Base-by-base conservation (phyloP, 257 asterid genomes). In the Solanum neorickii region DNA sequence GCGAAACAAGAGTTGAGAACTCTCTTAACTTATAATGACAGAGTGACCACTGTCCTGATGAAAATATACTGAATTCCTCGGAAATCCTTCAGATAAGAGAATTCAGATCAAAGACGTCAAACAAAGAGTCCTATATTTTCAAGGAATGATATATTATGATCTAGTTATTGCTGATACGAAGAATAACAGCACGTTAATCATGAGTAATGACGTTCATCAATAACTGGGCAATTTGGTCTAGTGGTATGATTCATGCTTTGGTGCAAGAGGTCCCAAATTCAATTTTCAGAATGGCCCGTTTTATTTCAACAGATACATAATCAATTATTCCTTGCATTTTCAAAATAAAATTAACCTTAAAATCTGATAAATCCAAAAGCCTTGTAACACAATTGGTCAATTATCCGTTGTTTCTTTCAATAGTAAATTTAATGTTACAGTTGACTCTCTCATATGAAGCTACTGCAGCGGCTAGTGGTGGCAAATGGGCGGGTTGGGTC, bases 191-290 rank as follows among this genome's bases (percentile, higher is more conserved):
- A 74, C 9, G 42, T 74, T 74, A 15, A 37, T 37, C 52, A 74
- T 74, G 60, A 49, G 82, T 25, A 11, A 37, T 27, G 44, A 39
- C 31, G 7, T 74, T 74, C n/a, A 39, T 9, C 12, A 44, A 44
- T n/a, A 72, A 6, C 78, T 3, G 82, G 49, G 29, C 39, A 27
- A 47, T 80, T 80, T 93, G 99, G 98, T 93, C 95, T 94, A 92
- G 95, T 92, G 98, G 95, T 91, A 95, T 92, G 96, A 95, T 94
- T 94, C 98, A 91, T 91, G 92, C 95, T 96, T 89, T 73, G 94
- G 96, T 91, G 80, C 7, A 9, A 52, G 62, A 16, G 23, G 62
- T 52, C 62, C 23, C 62, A 18, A 52, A 52, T 52, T 52, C 62
- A 52, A 52, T 52, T 52, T 9, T 16, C 10, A 3, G 62, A 52